Evolutionary conservation across 2,329 filamentous ascomycete genomes (phyloP).

Genomic region (Penicillium sp.): DNA sequence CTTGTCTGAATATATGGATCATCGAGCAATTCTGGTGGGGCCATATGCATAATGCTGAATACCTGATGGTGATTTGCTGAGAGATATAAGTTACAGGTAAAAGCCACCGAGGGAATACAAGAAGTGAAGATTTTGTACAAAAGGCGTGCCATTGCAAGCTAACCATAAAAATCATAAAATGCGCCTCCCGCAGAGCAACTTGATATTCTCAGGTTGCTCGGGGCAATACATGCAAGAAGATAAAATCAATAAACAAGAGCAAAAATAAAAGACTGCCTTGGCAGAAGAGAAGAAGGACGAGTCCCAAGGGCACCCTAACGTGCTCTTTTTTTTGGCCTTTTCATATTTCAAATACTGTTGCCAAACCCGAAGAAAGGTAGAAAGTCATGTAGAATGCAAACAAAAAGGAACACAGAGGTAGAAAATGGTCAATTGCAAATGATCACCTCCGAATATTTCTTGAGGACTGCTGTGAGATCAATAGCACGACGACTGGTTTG

Average conservation of each 20-base stretch:
- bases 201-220: not conserved
- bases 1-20: not conserved
- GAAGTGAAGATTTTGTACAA: too few species aligned
- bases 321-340: not conserved
- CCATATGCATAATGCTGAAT: not conserved
- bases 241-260: not conserved
- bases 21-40: not conserved
- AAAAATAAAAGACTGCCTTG: not conserved
- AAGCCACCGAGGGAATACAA: too few species aligned
- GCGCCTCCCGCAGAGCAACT: not conserved
- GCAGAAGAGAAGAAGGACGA: not conserved
- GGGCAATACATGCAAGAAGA: not conserved
- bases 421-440: not conserved
- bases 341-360: too few species aligned
- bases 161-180: not conserved
- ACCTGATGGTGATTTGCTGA: not conserved
- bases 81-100: not conserved
- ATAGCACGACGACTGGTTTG: not conserved
- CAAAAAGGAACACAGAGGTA: not conserved
- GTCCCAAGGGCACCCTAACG: not conserved
- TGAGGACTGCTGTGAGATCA: not conserved
- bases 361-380: too few species aligned
- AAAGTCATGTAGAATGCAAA: not conserved
- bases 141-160: not conserved
- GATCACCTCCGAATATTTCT: not conserved